A percentile compares a stretch with the other conserved stretches of the same genome.
Evolutionary conservation across 176 grass and related monocot genomes (phyloP).

Genomic region (Coix lacrymajobi): DNA sequence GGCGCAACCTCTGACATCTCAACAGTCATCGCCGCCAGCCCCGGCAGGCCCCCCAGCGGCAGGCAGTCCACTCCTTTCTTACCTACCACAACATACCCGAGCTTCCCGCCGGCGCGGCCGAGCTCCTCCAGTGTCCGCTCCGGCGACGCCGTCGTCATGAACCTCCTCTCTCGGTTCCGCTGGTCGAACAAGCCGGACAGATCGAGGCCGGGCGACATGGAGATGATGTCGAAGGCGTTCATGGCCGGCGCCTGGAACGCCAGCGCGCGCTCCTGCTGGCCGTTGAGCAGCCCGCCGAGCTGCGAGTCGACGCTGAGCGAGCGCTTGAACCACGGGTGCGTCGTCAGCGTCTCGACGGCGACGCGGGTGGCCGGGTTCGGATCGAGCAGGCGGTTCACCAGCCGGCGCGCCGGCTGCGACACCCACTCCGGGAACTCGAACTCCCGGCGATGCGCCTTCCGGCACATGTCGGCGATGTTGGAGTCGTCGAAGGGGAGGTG

Average conservation of each 20-base stretch:
- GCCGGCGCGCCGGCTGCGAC: constrained; percentile 34
- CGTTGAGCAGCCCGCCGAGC: constrained; percentile 40
- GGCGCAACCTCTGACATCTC: constrained; percentile 62
- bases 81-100: constrained; percentile 53
- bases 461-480: constrained; percentile 62
- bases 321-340: constrained; percentile 82
- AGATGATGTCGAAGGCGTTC: constrained; percentile 90
- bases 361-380: constrained; percentile 64
- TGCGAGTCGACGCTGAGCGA: constrained; percentile 80
- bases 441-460: constrained; percentile 46
- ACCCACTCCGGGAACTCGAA: constrained; percentile 61
- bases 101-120: constrained; percentile 40
- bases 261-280: constrained; percentile 21
- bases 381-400: constrained; percentile 66
- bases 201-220: constrained; percentile 63
- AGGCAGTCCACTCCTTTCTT: constrained; percentile 32
- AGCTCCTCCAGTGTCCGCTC: constrained; percentile 54
- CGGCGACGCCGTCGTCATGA: constrained; percentile 56
- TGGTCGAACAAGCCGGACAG: constrained; percentile 63
- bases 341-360: constrained; percentile 29
- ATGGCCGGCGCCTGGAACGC: constrained; percentile 26
- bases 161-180: constrained; percentile 34
- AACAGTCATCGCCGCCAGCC: constrained; percentile 43
- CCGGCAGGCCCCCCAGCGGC: background rate
- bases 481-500: constrained; percentile 69